Base-by-base conservation (phyloP, 2,329 filamentous ascomycete species). In the Hypoxylon sp. region DNA sequence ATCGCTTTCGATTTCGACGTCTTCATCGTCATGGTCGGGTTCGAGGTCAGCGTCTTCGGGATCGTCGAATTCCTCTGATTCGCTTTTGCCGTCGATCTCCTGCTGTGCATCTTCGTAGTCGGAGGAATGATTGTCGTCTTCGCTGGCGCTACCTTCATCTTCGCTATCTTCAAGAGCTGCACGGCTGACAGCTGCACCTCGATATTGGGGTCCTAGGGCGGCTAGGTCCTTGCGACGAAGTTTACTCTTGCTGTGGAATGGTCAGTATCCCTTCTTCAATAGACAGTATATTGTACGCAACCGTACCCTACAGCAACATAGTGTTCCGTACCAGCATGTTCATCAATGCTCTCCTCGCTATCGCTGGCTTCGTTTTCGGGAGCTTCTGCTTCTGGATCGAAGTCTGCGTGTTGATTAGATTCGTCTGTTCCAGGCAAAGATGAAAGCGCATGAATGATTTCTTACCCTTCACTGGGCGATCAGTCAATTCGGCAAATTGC, bases 181-280 rank as follows among this genome's bases (percentile, higher is more conserved):
- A 2, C 94, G 86, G 68, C 89, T 93, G 34, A 97, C 86, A 49
- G 87, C 86, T 17, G 91, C 85, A 10, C 94, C 94, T 65, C 88
- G 84, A 77, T 98, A 98, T 74, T 92, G 86, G 13, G 90, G 89
- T 0, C 93, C 94, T 1, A 97, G 82, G 0, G 86, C 79, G 17
- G 89, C 79, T 22, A 85, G 84, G 32, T 92, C 88, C 60, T 88
- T 88, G 74, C 92, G 89, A 68, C 93, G 88, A 69, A 97, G 81
- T 75, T 91, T 94, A 80, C 91, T 95, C 82, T 94, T 95, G 19
- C 89, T 90, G 64, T 64, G 20, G 17, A 66, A 30, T 37, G 53
- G 51, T 67, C 57, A 64, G 62, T 54, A 68, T 59, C 17, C 41
- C 47, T 51, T 62, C 37, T 6, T 41, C 37, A 58, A n/a, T 59